These are phyloP conservation scores for Colletotrichum zoysiae DNA, from an alignment of 2,329 filamentous ascomycete genomes.

Conservation along the genomic window DNA sequence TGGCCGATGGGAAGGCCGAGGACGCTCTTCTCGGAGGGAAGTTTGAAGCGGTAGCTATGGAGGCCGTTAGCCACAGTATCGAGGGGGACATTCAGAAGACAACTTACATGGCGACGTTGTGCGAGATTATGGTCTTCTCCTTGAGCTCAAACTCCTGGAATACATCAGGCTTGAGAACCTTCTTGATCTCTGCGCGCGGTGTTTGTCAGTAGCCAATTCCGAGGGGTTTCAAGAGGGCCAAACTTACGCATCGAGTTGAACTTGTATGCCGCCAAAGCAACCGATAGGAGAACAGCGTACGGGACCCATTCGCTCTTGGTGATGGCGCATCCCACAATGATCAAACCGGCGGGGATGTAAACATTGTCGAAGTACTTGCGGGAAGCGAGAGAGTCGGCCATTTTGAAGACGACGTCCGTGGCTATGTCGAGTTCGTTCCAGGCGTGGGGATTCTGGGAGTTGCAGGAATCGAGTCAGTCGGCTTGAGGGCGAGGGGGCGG, in stretches of 20 bases:
- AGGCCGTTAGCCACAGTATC: constrained; percentile 33
- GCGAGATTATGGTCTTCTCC: constrained; percentile 95
- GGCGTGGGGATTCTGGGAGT: constrained; percentile 18
- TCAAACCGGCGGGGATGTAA: constrained; percentile 84
- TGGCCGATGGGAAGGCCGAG: constrained; percentile 98
- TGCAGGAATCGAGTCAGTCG: not conserved
- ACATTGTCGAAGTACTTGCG: constrained; percentile 81
- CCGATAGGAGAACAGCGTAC: constrained; percentile 76
- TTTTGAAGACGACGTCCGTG: constrained; percentile 30
- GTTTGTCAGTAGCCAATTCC: constrained; percentile 31
- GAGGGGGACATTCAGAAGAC: not conserved
- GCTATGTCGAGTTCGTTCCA: constrained; percentile 11
- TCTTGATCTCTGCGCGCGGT: constrained; percentile 72
- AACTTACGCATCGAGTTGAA: constrained; percentile 77
- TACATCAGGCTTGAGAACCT: constrained; percentile 85
- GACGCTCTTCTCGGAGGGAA: constrained; percentile 82
- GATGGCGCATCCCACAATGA: constrained; percentile 81
- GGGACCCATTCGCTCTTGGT: constrained; percentile 83
- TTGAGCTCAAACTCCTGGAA: constrained; percentile 95
- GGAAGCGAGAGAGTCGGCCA: constrained; percentile 61
- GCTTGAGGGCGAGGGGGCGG: constrained; percentile 12
- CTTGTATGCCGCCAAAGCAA: constrained; percentile 77
- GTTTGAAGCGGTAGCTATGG: constrained; percentile 87
- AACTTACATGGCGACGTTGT: constrained; percentile 95
- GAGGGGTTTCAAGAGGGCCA: constrained; percentile 20